phyloP scores from a whole-genome alignment of 2,329 filamentous ascomycete species.

The Diaporthe citri region DNA sequence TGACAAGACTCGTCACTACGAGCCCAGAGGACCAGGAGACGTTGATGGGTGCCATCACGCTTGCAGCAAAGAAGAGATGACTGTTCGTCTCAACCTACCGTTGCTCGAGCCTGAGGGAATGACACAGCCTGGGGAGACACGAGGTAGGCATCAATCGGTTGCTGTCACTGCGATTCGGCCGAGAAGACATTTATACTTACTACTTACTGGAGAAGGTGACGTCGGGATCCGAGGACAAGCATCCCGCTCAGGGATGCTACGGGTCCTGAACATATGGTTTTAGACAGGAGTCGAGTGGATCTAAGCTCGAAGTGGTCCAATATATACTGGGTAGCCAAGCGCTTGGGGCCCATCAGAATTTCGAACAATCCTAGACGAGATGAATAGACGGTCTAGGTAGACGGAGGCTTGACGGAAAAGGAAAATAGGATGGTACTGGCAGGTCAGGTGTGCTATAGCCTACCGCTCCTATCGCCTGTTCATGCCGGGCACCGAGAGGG shows the following conservation, averaged over 20 bases:
- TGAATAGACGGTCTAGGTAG: constrained; percentile 7
- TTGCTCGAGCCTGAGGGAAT: constrained; percentile 2
- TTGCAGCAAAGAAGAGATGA: constrained; percentile 27
- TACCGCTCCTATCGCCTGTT: constrained; percentile 3
- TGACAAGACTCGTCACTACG: constrained; percentile 36
- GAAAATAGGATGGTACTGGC: constrained; percentile 4
- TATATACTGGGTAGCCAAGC: constrained; percentile 12
- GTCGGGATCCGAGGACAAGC: constrained; percentile 20
- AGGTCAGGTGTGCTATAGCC: constrained; percentile 30
- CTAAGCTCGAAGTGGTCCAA: constrained; percentile 11
- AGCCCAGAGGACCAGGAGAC: constrained; percentile 26
- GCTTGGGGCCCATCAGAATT: constrained; percentile 25
- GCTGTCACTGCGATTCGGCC: constrained; percentile 20
- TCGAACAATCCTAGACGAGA: constrained; percentile 11
- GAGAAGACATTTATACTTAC: constrained; percentile 32
- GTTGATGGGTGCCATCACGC: constrained; percentile 32
- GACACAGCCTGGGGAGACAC: constrained; percentile 13
- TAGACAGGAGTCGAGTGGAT: constrained; percentile 8
- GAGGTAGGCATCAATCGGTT: constrained; percentile 12
- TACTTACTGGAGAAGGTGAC: constrained; percentile 10
- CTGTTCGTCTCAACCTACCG: constrained; percentile 20
- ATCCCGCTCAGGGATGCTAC: constrained; percentile 1
- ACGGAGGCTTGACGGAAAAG: constrained; percentile 16
- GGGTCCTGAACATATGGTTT: constrained; percentile 17
- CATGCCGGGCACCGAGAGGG: constrained; percentile 1